These are phyloP conservation scores for Globisporangium solare DNA, from an alignment of 352 stramenopile species.

Conservation along the genomic window DNA sequence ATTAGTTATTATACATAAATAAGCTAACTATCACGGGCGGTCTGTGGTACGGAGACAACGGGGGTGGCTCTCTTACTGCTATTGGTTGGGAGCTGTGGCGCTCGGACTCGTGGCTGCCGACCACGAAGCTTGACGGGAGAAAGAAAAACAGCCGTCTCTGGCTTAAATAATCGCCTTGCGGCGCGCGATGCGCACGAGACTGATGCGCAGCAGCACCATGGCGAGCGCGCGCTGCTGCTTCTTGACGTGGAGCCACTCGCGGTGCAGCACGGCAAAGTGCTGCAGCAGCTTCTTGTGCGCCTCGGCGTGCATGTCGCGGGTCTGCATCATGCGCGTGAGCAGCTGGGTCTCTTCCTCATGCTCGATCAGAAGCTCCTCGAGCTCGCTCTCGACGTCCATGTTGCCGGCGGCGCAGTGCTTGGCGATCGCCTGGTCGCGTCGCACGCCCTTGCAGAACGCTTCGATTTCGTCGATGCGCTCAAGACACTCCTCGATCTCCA, in stretches of 20 bases:
- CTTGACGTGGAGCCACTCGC: conserved; percentile 18
- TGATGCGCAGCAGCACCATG: conserved; percentile 19
- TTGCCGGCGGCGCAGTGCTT: conserved; percentile 14
- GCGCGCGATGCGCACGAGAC: conserved; percentile 16
- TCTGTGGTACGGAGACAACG: conserved; percentile 9
- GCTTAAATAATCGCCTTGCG: conserved; percentile 15
- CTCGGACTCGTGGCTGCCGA: not conserved
- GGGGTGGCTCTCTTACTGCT: not conserved
- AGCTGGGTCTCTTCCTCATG: conserved; percentile 16
- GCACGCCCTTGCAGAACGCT: conserved; percentile 13
- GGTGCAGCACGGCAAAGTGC: conserved; percentile 18
- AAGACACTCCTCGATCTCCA: conserved; percentile 19
- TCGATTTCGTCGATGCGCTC: conserved; percentile 20
- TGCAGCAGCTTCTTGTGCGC: conserved; percentile 19
- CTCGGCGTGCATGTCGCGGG: conserved; percentile 18
- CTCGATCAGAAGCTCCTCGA: conserved; percentile 16
- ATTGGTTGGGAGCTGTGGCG: no score
- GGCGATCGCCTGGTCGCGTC: conserved; percentile 10
- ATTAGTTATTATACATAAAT: conserved; percentile 18
- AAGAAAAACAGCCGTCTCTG: not conserved
- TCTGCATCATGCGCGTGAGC: conserved; percentile 22
- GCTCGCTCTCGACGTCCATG: conserved; percentile 16
- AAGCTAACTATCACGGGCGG: conserved; percentile 11
- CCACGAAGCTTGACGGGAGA: not conserved
- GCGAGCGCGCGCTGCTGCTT: conserved; percentile 19